Base-by-base conservation (phyloP, 768 basidiomycete species). In the Tulasnella sp. region DNA sequence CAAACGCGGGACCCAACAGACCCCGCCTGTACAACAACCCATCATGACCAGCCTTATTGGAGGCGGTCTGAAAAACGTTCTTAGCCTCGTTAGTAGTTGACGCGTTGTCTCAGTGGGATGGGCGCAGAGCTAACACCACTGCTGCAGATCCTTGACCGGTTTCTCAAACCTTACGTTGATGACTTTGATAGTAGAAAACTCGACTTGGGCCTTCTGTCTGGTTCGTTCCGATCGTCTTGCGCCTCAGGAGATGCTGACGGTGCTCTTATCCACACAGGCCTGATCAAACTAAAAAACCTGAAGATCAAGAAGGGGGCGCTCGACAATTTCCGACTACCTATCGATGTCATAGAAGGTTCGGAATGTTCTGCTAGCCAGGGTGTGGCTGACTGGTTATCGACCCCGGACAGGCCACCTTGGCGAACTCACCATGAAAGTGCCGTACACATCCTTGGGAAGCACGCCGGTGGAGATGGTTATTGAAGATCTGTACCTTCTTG, bases 121-220 rank as follows among this genome's bases (percentile, higher is more conserved):
- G n/a, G n/a, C n/a, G n/a, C n/a, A n/a, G n/a, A n/a, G n/a, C n/a
- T n/a, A n/a, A n/a, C n/a, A n/a, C n/a, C n/a, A n/a, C n/a, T n/a
- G n/a, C 46, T 17, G 27, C 29, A 81, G 86, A 68, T 91, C 63
- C 86, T 96, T 72, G 93, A 93, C 68, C 81, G 86, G 62, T 86
- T 92, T 61, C 80, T 96, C 49, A 87, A 88, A 25, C 92, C 90
- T 0, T 97, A 97, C 77, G 85, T 97, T 62, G 90, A 92, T 73
- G 94, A 97, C 67, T 72, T 99, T 68, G 92, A 97, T 69, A 79
- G 91, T 67, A 85, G 89, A 67, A 89, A 93, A 69, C 85, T 98
- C 48, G 92, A 92, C 66, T 84, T 94, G 74, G 91, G 88, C 14
- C 86, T 94, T 62, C 85, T 79, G 58, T 84, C 87, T 75, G 91